A percentile compares a stretch with the other conserved stretches of the same genome.
phyloP scores from a whole-genome alignment of 345 rosid species.

The Moricandia moricandioides region DNA sequence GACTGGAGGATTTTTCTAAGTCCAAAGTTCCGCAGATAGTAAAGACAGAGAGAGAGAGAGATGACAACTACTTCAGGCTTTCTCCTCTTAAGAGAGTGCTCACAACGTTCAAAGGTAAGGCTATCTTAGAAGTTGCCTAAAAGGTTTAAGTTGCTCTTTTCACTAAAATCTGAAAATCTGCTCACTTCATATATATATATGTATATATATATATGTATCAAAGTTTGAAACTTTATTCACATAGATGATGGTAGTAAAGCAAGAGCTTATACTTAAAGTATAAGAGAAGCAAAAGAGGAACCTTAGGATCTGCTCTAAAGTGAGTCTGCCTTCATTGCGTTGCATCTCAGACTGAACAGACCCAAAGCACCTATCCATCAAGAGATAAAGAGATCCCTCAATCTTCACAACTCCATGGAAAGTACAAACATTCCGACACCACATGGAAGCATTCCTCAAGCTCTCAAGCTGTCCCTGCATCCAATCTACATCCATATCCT shows the following conservation, averaged over 20 bases:
- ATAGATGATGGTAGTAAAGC: not conserved
- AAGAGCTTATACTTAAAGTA: not conserved
- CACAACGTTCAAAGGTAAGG: constrained; percentile 1
- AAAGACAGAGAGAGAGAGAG: not conserved
- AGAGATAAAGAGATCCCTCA: constrained; percentile 61
- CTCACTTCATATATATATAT: not conserved
- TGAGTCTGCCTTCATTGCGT: constrained; percentile 87
- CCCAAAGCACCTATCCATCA: constrained; percentile 80
- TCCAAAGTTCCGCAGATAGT: too few species aligned
- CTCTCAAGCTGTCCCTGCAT: constrained; percentile 75
- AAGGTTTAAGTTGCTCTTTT: not conserved
- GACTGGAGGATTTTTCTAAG: not conserved
- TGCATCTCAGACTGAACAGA: constrained; percentile 89
- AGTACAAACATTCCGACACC: constrained; percentile 94
- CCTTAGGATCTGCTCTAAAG: constrained; percentile 96
- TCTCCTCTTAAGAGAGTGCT: constrained; percentile 3
- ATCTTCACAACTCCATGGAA: constrained; percentile 80
- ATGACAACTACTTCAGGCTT: not conserved
- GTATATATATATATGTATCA: not conserved
- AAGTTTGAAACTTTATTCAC: constrained; percentile 11
- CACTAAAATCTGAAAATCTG: not conserved
- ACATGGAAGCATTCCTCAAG: constrained; percentile 70
- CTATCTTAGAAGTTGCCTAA: not conserved
- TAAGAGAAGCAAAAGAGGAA: constrained; percentile 14
- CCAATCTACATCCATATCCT: constrained; percentile 79